Percentiles rank a stretch among this genome's conserved stretches.
Conservation (phyloP, 2,329 filamentous ascomycete species). For the Pseudogymnoascus sp. region DNA sequence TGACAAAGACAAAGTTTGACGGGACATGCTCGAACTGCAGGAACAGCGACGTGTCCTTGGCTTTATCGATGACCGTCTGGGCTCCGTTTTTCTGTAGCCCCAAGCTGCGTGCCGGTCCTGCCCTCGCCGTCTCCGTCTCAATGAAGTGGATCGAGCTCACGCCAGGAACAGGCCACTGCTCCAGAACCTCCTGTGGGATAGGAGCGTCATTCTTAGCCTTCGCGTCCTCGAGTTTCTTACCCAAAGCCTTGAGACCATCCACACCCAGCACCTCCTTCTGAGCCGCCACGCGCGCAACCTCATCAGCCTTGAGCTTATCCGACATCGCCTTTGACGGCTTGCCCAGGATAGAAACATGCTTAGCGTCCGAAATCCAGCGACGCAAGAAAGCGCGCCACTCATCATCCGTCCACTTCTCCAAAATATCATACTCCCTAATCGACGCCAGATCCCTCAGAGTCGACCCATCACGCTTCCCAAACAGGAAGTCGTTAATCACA, state of each 20-base stretch:
- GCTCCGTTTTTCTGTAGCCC: slow-evolving; percentile 61
- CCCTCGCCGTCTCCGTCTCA: slow-evolving; percentile 74
- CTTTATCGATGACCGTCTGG: slow-evolving; percentile 68
- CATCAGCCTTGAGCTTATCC: slow-evolving; percentile 72
- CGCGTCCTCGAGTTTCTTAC: slow-evolving; percentile 69
- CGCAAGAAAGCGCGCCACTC: slow-evolving; percentile 78
- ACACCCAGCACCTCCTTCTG: slow-evolving; percentile 73
- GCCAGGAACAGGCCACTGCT: slow-evolving; percentile 72
- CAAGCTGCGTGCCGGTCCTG: slow-evolving; percentile 66
- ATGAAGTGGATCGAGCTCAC: slow-evolving; percentile 95
- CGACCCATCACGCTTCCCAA: slow-evolving; percentile 77
- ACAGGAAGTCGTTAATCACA: slow-evolving; percentile 88
- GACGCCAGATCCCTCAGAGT: slow-evolving; percentile 55
- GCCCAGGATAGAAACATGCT: slow-evolving; percentile 81
- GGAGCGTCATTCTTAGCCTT: slow-evolving; percentile 83
- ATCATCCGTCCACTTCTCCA: slow-evolving; percentile 74
- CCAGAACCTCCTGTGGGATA: slow-evolving; percentile 75
- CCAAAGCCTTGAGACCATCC: slow-evolving; percentile 71
- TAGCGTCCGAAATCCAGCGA: slow-evolving; percentile 77
- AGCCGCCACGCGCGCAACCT: slow-evolving; percentile 69
- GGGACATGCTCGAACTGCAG: slow-evolving; percentile 95
- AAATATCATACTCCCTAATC: slow-evolving; percentile 54
- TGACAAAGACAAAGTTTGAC: slow-evolving; percentile 85
- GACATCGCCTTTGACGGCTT: slow-evolving; percentile 76
- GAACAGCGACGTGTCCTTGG: slow-evolving; percentile 63